Evolutionary conservation across 2,329 filamentous ascomycete species (phyloP), one percentile per base, ranked within the genome.

Genomic region (Colletotrichum sojae): DNA sequence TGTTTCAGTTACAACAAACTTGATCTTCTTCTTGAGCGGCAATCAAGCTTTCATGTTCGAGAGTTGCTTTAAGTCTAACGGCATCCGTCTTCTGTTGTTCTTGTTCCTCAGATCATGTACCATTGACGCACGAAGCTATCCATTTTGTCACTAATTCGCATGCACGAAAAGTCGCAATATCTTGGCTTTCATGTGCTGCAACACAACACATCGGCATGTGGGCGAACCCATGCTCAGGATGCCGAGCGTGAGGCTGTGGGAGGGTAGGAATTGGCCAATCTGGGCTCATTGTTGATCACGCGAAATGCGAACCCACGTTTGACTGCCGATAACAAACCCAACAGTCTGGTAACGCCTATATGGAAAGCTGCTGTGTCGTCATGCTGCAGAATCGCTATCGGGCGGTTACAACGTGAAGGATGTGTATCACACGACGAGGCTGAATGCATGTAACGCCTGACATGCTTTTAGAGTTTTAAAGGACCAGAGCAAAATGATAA

Each of bases 141-240:
- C 10, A 8, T 36, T 8, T 36, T 36, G 1, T 10, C 31, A 36
- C 31, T 36, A 8, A 36, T 48, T n/a, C 18, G 6, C n/a, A 18
- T 20, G 16, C 3, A 9, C 45, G 45, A 16, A 6, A 16, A 48
- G 45, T n/a, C 22, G 6, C 2, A 20, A 36, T 36, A 36, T 36
- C 31, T 48, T 48, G 45, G 16, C n/a, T 48, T 10, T 18, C 45
- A 36, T 36, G 31, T 49, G 22, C 27, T 54, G 51, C n/a, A 39
- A 31, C 51, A 16, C 16, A 53, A 53, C 51, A 22, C 51, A n/a
- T 53, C 27, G 51, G 45, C n/a, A 48, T 48, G 45, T 48, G 18
- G 45, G 45, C 45, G 45, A 48, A 22, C 45, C 45, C 45, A 48
- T 18, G 45, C 10, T 18, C 9, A 48, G 15, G 6, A 48, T 12